Evolutionary conservation across 73 alveolate species (phyloP).

Genomic region (Paramecium pentaurelia): DNA sequence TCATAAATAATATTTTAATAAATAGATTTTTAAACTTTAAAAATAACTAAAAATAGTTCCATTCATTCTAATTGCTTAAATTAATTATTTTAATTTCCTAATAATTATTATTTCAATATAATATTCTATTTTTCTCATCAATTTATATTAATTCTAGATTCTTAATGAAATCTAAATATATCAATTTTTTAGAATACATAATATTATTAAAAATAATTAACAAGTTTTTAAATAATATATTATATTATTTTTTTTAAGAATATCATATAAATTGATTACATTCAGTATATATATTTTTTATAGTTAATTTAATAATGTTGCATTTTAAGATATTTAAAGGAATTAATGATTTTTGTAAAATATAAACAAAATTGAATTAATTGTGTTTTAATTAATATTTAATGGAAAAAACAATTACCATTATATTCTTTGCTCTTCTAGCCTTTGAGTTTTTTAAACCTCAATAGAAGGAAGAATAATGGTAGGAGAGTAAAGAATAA

Average conservation of each 20-base stretch:
- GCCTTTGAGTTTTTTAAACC: background rate
- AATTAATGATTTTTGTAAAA: background rate
- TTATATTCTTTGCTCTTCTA: background rate
- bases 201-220: too few relatives aligned
- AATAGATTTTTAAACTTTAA: background rate
- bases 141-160: too few relatives aligned
- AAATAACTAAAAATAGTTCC: background rate
- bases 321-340: background rate
- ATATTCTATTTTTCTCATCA: too few relatives aligned
- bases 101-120: too few relatives aligned
- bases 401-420: background rate
- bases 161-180: too few relatives aligned
- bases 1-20: background rate
- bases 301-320: too few relatives aligned
- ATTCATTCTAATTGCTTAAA: background rate
- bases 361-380: background rate
- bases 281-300: too few relatives aligned
- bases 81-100: background rate
- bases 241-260: too few relatives aligned
- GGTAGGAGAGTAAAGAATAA: background rate
- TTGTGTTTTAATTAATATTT: background rate
- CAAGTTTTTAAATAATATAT: too few relatives aligned
- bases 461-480: background rate
- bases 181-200: too few relatives aligned
- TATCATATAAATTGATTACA: too few relatives aligned